phyloP scores from a whole-genome alignment of 371 early-diverging fungal genomes.

The Syncephalastrum monosporum region DNA sequence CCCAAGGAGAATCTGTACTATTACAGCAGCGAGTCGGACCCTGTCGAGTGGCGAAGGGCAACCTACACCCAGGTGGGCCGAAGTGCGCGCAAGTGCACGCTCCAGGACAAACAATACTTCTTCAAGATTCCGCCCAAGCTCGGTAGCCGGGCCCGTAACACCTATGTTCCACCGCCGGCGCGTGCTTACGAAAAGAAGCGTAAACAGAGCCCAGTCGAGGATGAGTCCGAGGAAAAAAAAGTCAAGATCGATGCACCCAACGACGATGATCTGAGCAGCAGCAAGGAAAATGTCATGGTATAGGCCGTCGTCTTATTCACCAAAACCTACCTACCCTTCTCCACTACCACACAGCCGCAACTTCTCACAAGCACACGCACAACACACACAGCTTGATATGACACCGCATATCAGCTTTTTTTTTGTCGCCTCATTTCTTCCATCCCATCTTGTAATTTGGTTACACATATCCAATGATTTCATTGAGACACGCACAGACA shows the following conservation, averaged over 20 bases:
- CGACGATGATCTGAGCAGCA: too few relatives aligned
- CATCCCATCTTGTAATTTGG: too few relatives aligned
- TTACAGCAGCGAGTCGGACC: conserved; percentile 60
- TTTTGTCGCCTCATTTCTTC: too few relatives aligned
- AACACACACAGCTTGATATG: too few relatives aligned
- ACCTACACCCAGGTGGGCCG: conserved; percentile 57
- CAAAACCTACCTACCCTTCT: too few relatives aligned
- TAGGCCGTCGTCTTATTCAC: too few relatives aligned
- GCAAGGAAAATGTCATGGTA: too few relatives aligned
- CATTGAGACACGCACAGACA: too few relatives aligned
- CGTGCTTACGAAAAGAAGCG: conserved; percentile 14
- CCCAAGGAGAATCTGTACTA: conserved; percentile 63
- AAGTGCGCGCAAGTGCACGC: conserved; percentile 64
- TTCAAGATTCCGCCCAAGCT: conserved; percentile 67
- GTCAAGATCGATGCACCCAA: neutral
- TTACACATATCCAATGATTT: too few relatives aligned
- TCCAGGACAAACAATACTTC: conserved; percentile 68
- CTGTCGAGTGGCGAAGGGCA: conserved; percentile 53
- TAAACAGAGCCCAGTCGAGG: neutral
- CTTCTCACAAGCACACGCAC: too few relatives aligned
- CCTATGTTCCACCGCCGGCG: conserved; percentile 52
- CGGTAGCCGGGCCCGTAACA: conserved; percentile 50
- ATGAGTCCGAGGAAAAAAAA: neutral
- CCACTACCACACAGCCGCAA: too few relatives aligned
- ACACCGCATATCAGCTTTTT: too few relatives aligned